Evolutionary conservation across 257 asterid genomes (phyloP), one percentile per base, ranked within the genome.

Genomic region (Plantago elongata): DNA sequence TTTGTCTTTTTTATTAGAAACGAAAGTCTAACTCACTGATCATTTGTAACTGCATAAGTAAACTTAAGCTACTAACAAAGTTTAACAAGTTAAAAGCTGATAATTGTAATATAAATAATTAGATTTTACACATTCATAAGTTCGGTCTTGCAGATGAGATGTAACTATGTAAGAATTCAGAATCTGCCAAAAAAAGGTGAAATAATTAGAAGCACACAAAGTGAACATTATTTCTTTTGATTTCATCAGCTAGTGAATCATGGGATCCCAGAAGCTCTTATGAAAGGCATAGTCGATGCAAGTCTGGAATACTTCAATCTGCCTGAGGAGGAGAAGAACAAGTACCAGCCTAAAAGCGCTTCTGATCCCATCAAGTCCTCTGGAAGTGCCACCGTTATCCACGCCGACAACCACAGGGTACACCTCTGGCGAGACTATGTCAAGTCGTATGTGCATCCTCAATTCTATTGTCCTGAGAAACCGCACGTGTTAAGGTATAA

Each of bases 351-450:
- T 29, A 75, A 69, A 49, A 68, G 66, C 44, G 57, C 64, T 9
- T 66, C 74, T 15, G 84, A 78, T 45, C 81, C 84, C n/a, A 62
- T 78, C 42, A 74, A 66, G 61, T 64, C 40, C 5, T 34, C 72
- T 30, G 78, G 77, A 4, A 44, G 9, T 0, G 78, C 75, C 1
- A 71, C 63, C 18, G 66, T 68, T 43, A 43, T 70, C 51, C 71
- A 51, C 13, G 46, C 64, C 9, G 16, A 68, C 7, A 62, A 65
- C 62, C 72, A 74, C 37, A 68, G 29, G 11, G 22, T 72, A 7
- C 61, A 71, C 13, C 57, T 78, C 11, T 78, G 83, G 80, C 68
- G 84, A 40, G 84, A 79, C 56, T 79, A 59, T 57, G 56, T 79
- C 9, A 79, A 79, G 49, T 67, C 72, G 50, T 66, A 66, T 14